phyloP scores from a whole-genome alignment of 2,329 filamentous ascomycete genomes.

The Pseudopithomyces chartarum region DNA sequence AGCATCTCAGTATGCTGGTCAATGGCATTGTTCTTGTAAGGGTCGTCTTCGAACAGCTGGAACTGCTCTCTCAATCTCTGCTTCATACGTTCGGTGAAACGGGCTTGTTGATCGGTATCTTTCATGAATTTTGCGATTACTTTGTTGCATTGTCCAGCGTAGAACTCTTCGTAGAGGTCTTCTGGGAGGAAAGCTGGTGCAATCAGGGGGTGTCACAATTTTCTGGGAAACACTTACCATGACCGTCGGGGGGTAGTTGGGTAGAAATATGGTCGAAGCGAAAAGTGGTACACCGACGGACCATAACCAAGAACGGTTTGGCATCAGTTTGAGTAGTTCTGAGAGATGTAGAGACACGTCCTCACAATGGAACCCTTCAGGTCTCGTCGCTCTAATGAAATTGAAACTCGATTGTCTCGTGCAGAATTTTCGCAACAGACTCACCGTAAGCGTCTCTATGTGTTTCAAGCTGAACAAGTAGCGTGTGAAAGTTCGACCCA shows the following conservation, averaged over 20 bases:
- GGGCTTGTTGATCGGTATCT: background rate
- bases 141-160: conserved; percentile 2
- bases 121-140: conserved; percentile 2
- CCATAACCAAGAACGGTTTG: conserved; percentile 20
- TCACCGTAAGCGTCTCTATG: conserved; percentile 13
- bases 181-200: conserved; percentile 5
- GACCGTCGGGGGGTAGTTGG: conserved; percentile 25
- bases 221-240: conserved; percentile 18
- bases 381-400: conserved; percentile 19
- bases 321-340: conserved; percentile 21
- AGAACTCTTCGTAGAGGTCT: conserved; percentile 10
- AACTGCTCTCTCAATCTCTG: background rate
- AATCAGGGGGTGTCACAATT: background rate
- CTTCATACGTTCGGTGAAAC: background rate
- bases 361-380: conserved; percentile 13
- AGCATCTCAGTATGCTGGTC: conserved; percentile 4
- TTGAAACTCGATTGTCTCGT: conserved; percentile 11
- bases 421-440: conserved; percentile 18
- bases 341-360: conserved; percentile 17
- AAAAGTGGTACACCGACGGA: conserved; percentile 22
- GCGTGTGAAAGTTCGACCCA: background rate
- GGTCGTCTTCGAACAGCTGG: conserved; percentile 1
- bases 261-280: conserved; percentile 25
- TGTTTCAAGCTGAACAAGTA: conserved; percentile 18
- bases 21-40: background rate